phyloP scores from a whole-genome alignment of 108 stramenopile species.

The Nannochloropsis salina region DNA sequence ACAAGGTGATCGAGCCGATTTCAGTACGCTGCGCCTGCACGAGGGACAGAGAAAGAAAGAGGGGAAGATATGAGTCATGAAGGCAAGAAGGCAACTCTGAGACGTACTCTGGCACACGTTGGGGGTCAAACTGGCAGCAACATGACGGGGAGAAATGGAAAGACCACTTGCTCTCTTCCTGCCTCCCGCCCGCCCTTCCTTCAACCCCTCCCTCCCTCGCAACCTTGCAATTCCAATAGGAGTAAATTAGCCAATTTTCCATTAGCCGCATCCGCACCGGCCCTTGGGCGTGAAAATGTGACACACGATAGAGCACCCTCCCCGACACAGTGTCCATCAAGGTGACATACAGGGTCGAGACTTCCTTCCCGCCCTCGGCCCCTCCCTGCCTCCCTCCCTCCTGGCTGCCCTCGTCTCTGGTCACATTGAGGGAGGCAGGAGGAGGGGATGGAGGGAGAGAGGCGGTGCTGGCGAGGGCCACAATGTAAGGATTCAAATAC shows the following conservation, averaged over 20 bases:
- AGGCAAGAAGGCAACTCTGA: too few relatives aligned
- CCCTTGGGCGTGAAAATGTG: constrained; percentile 63
- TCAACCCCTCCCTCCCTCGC: neutral
- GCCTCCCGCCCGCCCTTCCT: neutral
- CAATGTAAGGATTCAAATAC: constrained; percentile 87
- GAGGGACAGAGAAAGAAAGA: neutral
- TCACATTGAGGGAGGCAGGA: neutral
- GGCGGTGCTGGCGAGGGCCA: constrained; percentile 25
- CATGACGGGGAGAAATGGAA: too few relatives aligned
- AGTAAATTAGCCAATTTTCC: constrained; percentile 88
- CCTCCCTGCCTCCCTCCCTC: neutral
- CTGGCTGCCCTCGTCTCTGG: neutral
- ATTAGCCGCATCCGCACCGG: constrained; percentile 68
- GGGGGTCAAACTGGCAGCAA: too few relatives aligned
- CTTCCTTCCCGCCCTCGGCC: neutral
- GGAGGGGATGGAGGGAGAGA: neutral
- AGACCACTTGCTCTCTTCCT: neutral
- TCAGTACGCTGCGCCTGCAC: constrained; percentile 22
- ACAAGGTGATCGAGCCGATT: constrained; percentile 68
- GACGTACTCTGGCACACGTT: too few relatives aligned
- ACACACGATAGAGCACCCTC: constrained; percentile 73
- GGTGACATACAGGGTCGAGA: neutral
- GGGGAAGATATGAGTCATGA: neutral
- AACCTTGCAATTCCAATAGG: constrained; percentile 68
- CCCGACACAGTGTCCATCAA: constrained; percentile 77